These are phyloP conservation scores for Exophiala sp. DNA, from an alignment of 2,329 filamentous ascomycete genomes.

Conservation along the genomic window DNA sequence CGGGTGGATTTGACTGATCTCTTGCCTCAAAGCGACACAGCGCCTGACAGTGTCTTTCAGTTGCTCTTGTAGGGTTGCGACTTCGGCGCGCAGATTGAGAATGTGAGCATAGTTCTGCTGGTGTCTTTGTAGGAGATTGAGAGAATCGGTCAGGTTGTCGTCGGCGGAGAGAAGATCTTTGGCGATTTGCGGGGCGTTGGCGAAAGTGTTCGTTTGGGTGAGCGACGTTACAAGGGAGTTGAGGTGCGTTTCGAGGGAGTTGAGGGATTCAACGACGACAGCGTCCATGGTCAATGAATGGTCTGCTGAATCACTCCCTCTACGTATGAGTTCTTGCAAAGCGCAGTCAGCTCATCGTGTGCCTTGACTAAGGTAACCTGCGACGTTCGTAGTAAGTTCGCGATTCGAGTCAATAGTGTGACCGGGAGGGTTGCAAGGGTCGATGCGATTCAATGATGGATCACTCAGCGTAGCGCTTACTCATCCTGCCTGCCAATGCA, in stretches of 20 bases:
- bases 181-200: conserved; percentile 39
- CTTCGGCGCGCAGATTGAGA: conserved; percentile 38
- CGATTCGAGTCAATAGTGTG: no score
- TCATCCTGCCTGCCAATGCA: no score
- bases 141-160: conserved; percentile 37
- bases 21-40: conserved; percentile 38
- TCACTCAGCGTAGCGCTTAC: no score
- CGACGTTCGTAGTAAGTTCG: no score
- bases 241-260: conserved; percentile 39
- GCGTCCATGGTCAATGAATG: conserved; percentile 37
- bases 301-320: background rate
- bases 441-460: no score
- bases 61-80: conserved; percentile 36
- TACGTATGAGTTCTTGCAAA: no score
- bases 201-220: conserved; percentile 41
- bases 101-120: conserved; percentile 42
- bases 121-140: conserved; percentile 40
- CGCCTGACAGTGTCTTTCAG: conserved; percentile 40
- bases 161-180: conserved; percentile 39
- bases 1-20: conserved; percentile 36
- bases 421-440: no score
- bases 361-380: no score
- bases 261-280: conserved; percentile 36
- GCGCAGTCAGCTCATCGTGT: no score
- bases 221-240: conserved; percentile 39